These are phyloP conservation scores for Sanghuangporus weigelae DNA, from an alignment of 1,284 basidiomycete genomes.

Conservation along the genomic window DNA sequence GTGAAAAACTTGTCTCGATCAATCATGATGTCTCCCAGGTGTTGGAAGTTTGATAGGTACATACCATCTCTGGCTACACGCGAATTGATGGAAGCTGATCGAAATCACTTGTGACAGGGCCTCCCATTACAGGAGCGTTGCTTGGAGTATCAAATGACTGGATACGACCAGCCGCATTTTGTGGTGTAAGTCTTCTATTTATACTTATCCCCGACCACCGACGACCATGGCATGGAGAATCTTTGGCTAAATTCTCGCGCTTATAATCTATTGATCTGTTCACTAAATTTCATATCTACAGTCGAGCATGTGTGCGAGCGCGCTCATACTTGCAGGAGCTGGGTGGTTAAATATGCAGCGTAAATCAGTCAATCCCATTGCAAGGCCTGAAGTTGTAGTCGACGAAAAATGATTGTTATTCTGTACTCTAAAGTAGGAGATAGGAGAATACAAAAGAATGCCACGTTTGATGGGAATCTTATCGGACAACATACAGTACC, in stretches of 20 bases:
- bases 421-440: too few species aligned
- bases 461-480: too few species aligned
- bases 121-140: constrained; percentile 6
- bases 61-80: not conserved
- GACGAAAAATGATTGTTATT: not conserved
- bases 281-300: not conserved
- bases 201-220: not conserved
- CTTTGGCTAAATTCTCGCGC: not conserved
- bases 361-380: not conserved
- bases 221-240: not conserved
- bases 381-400: not conserved
- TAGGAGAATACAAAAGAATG: too few species aligned
- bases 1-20: not conserved
- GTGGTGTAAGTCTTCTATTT: constrained; percentile 1
- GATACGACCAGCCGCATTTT: constrained; percentile 4
- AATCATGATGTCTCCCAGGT: not conserved
- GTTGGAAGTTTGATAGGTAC: not conserved
- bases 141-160: not conserved
- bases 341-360: not conserved
- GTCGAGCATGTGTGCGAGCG: constrained; percentile 3
- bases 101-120: not conserved
- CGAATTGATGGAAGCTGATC: not conserved
- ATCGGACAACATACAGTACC: too few species aligned
- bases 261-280: not conserved
- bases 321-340: not conserved